Percentiles rank a stretch among this genome's conserved stretches.
Conservation (phyloP, 163 green algal genomes). For the Prototheca cutis region DNA sequence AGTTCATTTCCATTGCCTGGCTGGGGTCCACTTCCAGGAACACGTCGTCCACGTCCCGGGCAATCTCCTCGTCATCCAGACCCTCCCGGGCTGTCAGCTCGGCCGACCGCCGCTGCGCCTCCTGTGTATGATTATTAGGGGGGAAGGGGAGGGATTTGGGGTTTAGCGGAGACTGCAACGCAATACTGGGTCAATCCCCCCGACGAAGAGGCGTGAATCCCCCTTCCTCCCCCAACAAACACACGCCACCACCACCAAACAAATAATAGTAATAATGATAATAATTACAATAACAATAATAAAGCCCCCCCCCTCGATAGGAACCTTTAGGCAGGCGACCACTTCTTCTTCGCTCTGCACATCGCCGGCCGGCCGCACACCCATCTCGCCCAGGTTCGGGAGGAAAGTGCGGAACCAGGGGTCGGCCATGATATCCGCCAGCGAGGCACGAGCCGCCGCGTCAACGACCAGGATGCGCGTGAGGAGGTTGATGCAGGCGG, state of each 20-base stretch:
- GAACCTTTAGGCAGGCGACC: neutral
- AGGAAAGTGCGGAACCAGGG: slow-evolving; percentile 30
- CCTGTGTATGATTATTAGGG: neutral
- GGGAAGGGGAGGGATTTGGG: neutral
- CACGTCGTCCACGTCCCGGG: neutral
- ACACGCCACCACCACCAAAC: too few relatives aligned
- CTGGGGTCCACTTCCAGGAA: neutral
- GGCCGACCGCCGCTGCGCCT: slow-evolving; percentile 12
- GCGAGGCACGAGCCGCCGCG: slow-evolving; percentile 7
- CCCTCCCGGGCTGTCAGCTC: slow-evolving; percentile 3
- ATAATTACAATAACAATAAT: too few relatives aligned
- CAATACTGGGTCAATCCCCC: neutral
- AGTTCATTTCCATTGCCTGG: neutral
- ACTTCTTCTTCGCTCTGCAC: slow-evolving; percentile 12
- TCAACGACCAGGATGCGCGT: slow-evolving; percentile 19
- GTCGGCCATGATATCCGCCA: slow-evolving; percentile 26
- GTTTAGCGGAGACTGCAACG: neutral
- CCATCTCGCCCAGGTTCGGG: slow-evolving; percentile 26
- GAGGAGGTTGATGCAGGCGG: slow-evolving; percentile 20
- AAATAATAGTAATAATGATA: too few relatives aligned
- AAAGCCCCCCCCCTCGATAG: neutral
- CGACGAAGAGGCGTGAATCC: too few relatives aligned
- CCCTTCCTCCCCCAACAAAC: too few relatives aligned
- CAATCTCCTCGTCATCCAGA: neutral
- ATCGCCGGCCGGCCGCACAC: slow-evolving; percentile 6